Evolutionary conservation across 257 asterid species (phyloP).

Genomic region (Solanum paucissectum): DNA sequence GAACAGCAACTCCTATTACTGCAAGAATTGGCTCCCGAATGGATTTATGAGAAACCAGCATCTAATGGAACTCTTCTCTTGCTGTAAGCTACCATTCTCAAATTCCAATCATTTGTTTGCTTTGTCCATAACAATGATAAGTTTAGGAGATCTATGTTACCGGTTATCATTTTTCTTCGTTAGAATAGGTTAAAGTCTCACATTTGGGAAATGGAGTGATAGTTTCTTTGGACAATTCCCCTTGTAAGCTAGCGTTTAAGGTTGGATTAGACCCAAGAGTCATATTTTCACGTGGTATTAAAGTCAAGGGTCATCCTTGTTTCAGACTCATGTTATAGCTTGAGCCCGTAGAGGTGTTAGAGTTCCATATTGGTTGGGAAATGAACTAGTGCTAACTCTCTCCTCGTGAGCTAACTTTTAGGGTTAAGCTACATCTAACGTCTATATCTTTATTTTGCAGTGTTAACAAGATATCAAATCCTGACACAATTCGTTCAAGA

Average conservation of each 20-base stretch:
- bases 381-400: background rate
- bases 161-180: background rate
- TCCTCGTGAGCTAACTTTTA: background rate
- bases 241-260: background rate
- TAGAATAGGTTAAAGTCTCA: background rate
- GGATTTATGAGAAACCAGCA: constrained; percentile 55
- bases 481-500: constrained; percentile 40
- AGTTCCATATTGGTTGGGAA: background rate
- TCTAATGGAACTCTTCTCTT: constrained; percentile 52
- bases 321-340: background rate
- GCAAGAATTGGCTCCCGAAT: constrained; percentile 75
- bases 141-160: background rate
- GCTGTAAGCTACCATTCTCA: constrained; percentile 27
- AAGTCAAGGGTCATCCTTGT: background rate
- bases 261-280: background rate
- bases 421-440: background rate
- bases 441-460: constrained; percentile 28
- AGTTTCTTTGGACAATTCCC: background rate
- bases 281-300: background rate
- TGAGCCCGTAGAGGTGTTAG: too few relatives aligned
- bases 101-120: too few relatives aligned
- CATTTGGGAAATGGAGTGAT: background rate
- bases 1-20: constrained; percentile 70
- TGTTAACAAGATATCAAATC: constrained; percentile 46
- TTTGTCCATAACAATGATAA: background rate